Evolutionary conservation across 78 protist genomes (phyloP).

Genomic region (Speleostelium caveatum): DNA sequence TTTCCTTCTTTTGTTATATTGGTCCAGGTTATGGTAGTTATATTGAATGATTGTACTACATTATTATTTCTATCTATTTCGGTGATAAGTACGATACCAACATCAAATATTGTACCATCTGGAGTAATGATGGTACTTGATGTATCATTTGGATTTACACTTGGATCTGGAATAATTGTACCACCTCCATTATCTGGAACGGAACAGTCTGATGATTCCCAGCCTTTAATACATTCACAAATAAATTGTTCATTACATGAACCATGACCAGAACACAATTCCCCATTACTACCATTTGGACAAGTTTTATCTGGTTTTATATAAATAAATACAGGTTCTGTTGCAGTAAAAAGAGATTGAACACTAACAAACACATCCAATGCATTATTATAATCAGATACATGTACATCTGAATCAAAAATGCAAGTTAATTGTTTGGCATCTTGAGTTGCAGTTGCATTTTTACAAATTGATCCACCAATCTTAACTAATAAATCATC

Average conservation of each 20-base stretch:
- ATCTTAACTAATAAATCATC: neutral
- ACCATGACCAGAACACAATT: constrained; percentile 12
- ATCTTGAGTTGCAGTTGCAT: neutral
- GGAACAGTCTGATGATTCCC: constrained; percentile 6
- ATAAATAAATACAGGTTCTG: neutral
- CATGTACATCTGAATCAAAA: neutral
- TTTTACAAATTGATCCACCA: neutral
- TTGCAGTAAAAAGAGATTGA: too few species aligned
- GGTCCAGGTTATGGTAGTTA: too few species aligned
- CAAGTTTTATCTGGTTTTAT: neutral
- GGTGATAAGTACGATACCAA: too few species aligned
- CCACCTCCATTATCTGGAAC: too few species aligned
- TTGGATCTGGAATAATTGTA: too few species aligned
- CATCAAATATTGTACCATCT: too few species aligned
- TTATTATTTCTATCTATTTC: too few species aligned
- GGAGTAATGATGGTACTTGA: too few species aligned
- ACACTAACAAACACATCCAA: neutral
- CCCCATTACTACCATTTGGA: neutral
- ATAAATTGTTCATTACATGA: neutral
- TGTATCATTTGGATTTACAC: too few species aligned
- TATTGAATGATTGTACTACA: too few species aligned
- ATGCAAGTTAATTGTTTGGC: neutral
- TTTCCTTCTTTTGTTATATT: too few species aligned
- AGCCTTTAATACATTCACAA: constrained; percentile 8
- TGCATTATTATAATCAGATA: neutral